These are phyloP conservation scores for Chloroidium sp. DNA, from an alignment of 163 green algal genomes.

Conservation along the genomic window DNA sequence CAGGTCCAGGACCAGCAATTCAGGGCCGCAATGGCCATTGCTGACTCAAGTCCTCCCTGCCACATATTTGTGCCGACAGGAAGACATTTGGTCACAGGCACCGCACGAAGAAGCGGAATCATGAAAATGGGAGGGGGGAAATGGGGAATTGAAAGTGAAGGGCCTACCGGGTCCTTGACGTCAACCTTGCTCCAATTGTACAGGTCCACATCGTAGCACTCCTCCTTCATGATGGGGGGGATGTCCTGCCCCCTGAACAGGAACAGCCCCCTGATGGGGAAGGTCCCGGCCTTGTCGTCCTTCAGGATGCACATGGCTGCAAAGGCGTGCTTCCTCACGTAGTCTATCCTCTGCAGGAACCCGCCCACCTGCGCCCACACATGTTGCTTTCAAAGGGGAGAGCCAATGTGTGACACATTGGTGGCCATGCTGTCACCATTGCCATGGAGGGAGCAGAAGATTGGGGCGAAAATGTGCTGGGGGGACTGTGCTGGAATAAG, in stretches of 20 bases:
- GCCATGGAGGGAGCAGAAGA: too few relatives aligned
- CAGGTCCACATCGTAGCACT: constrained; percentile 55
- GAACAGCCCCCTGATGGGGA: constrained; percentile 37
- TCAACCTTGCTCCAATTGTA: constrained; percentile 49
- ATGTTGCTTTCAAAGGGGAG: too few relatives aligned
- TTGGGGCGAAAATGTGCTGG: too few relatives aligned
- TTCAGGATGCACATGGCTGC: constrained; percentile 58
- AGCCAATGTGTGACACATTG: too few relatives aligned
- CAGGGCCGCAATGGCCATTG: too few relatives aligned
- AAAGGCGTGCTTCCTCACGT: constrained; percentile 52
- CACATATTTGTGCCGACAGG: not conserved
- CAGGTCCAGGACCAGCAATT: too few relatives aligned
- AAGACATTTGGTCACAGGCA: not conserved
- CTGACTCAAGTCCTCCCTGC: not conserved
- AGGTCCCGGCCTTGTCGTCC: constrained; percentile 25
- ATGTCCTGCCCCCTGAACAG: constrained; percentile 52
- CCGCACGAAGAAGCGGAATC: not conserved
- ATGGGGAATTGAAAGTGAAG: constrained; percentile 6
- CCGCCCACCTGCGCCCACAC: constrained; percentile 20
- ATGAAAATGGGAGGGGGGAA: not conserved
- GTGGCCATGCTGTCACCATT: too few relatives aligned
- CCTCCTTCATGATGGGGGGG: constrained; percentile 40
- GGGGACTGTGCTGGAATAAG: too few relatives aligned
- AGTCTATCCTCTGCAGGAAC: constrained; percentile 57
- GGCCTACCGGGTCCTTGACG: constrained; percentile 5